Evolutionary conservation across 345 rosid species (phyloP), one percentile per base, ranked within the genome.

Genomic region (Pistacia integerrima): DNA sequence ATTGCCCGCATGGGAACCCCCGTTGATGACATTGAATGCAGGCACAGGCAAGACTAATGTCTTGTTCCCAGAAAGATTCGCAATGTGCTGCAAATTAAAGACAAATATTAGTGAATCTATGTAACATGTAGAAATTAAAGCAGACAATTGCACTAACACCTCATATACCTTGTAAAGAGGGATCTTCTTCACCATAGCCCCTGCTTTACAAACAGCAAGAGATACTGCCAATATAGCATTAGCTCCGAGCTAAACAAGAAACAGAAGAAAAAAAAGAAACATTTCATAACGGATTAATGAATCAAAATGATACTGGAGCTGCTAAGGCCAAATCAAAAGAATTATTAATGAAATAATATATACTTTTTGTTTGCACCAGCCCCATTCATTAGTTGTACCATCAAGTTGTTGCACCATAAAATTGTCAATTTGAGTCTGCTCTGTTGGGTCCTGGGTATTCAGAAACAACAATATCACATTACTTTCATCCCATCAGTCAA

Each of bases 311-410:
- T 5, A 61, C 11, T 36, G 12, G 12, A 49, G 46, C 48, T 33
- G 62, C 35, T 61, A 17, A 25, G 2, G 28, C n/a, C 4, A 14
- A 13, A 18, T 56, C 6, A 48, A 8, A 46, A 61, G 33, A 10
- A 30, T 2, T 2, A 54, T 22, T 4, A 67, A 54, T 8, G 7
- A 33, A 71, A 10, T 5, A 36, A 64, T 22, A 49, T 5, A 54
- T 82, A 89, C 94, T 89, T 89, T 91, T 63, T 91, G 91, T 69
- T 91, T 91, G 84, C 92, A 91, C 92, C 94, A 91, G 51, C 94
- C 94, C 94, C 94, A 91, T 73, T 91, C 94, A 48, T 91, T 91
- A 17, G 81, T 82, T 25, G 94, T 91, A 79, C 92, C 94, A 77
- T 91, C 92, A 56, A 89, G 91, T 75, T 91, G 83, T 49, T 91